Evolutionary conservation across 73 alveolate genomes (phyloP), one percentile per base, ranked within the genome.

Genomic region (Stentor roeselii): DNA sequence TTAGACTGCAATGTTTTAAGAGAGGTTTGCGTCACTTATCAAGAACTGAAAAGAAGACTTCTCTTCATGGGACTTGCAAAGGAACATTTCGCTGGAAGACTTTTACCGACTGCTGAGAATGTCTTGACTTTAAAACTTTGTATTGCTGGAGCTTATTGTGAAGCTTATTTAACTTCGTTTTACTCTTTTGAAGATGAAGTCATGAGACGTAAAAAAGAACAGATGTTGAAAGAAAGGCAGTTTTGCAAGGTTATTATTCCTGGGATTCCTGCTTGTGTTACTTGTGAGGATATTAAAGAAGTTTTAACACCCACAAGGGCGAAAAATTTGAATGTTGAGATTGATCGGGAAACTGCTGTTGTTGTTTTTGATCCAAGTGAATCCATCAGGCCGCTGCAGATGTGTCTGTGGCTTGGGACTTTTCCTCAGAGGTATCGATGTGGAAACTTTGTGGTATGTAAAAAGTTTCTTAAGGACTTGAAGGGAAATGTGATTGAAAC

Each of bases 121-220:
- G 39, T 76, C 39, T 34, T 76, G 30, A 76, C 74, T 0, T 2
- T 76, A 2, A 76, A 76, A 41, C 59, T 76, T 34, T 37, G 60
- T 2, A 21, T 76, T 1, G 84, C 84, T 39, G 84, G 40, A 27
- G 84, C 84, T 76, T 76, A 39, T 39, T 21, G 39, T 76, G 84
- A 40, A 0, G 39, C 32, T 36, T 76, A 76, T 76, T 76, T 76
- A 2, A 41, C 59, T n/a, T 37, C 84, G 1, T 35, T 36, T 34
- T 67, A 67, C 34, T 36, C 50, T 34, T 67, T 21, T 2, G 80
- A 67, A 2, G 80, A 67, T 32, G 80, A 67, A 67, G 80, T 67
- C 2, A 67, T 67, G 80, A 67, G 80, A 67, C 21, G 80, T 27
- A 67, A 67, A 67, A 21, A 32, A 0, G 80, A 67, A 2, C 80